Conservation (phyloP, 2,329 filamentous ascomycete species). For the Sporothrix phasma region DNA sequence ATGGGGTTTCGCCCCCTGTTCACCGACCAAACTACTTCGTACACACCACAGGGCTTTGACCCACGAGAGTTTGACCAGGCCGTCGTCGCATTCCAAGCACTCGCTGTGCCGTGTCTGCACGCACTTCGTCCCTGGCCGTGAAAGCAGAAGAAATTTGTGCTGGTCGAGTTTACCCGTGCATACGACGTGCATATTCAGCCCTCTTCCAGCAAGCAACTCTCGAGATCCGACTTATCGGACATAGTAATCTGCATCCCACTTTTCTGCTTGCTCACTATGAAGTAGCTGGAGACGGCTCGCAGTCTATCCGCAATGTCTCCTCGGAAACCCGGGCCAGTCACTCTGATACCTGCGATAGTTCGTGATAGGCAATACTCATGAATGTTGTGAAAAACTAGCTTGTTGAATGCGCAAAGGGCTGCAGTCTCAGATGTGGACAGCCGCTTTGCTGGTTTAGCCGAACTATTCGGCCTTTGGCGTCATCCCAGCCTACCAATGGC, state of each 20-base stretch:
- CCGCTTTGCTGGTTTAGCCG: not conserved
- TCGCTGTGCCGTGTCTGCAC: not conserved
- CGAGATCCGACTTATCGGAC: not conserved
- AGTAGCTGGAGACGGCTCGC: not conserved
- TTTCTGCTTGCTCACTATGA: too few species aligned
- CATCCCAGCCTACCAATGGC: not conserved
- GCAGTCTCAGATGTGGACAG: not conserved
- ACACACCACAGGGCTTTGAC: not conserved
- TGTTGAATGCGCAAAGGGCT: too few species aligned
- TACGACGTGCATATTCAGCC: not conserved
- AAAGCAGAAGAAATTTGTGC: not conserved
- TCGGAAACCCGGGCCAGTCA: not conserved
- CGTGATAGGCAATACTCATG: not conserved
- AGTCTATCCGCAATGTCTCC: not conserved
- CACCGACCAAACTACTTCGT: not conserved
- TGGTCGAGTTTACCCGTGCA: not conserved
- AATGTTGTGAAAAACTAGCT: not conserved
- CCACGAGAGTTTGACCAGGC: not conserved
- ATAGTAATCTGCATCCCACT: too few species aligned
- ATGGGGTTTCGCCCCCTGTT: not conserved
- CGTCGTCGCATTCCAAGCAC: not conserved
- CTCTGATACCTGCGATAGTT: not conserved
- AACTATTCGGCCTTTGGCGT: not conserved
- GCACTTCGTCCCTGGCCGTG: not conserved
- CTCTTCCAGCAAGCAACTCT: not conserved